Evolutionary conservation across 345 rosid genomes (phyloP).

Genomic region (Lagerstroemia speciosa): DNA sequence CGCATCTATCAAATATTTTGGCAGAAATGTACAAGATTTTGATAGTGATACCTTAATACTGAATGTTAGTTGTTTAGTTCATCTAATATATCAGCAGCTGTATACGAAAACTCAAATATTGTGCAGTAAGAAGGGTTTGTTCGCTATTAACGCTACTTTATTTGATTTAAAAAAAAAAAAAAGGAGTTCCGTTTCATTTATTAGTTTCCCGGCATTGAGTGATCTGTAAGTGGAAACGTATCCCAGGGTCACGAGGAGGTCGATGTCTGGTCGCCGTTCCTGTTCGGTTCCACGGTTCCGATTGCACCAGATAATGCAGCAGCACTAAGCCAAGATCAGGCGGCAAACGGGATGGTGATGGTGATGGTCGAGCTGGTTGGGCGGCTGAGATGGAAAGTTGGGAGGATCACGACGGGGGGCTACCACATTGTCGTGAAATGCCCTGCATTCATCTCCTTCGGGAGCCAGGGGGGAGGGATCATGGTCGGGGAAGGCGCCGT

Average conservation of each 20-base stretch:
- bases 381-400: constrained; percentile 27
- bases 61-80: too few species aligned
- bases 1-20: too few species aligned
- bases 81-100: too few species aligned
- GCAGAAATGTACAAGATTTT: too few species aligned
- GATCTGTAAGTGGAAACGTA: background rate
- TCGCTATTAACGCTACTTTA: too few species aligned
- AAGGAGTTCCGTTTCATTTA: too few species aligned
- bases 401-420: constrained; percentile 18
- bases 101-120: too few species aligned
- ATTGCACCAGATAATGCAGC: constrained; percentile 22
- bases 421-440: constrained; percentile 24
- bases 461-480: constrained; percentile 13
- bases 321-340: constrained; percentile 17
- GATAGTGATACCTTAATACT: too few species aligned
- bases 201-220: background rate
- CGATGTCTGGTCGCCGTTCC: constrained; percentile 28
- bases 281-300: constrained; percentile 21
- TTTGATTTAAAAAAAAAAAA: too few species aligned
- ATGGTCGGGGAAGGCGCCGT: constrained; percentile 10
- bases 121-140: too few species aligned
- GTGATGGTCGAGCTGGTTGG: constrained; percentile 25
- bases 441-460: constrained; percentile 22
- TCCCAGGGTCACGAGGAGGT: constrained; percentile 26
- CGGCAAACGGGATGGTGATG: constrained; percentile 15